Evolutionary conservation across 495 filamentous ascomycete genomes (phyloP).

Genomic region (Penicillium cinerascens): DNA sequence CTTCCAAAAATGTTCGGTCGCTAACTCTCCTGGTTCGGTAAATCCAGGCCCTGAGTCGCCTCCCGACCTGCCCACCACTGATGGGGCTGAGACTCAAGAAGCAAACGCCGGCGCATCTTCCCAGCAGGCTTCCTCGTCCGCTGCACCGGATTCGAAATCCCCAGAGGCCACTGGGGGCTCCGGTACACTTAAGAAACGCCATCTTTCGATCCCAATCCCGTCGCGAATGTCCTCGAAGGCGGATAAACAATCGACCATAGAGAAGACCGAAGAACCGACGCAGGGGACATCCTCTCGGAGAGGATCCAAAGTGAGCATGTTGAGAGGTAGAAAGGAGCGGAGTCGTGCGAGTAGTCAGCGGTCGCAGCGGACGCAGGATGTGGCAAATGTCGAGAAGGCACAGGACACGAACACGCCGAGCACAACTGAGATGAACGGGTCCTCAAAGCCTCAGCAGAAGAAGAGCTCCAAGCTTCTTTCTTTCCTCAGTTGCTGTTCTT

Average conservation of each 20-base stretch:
- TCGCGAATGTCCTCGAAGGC: slow-evolving; percentile 66
- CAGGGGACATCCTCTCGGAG: slow-evolving; percentile 59
- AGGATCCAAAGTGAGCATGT: slow-evolving; percentile 68
- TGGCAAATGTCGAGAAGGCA: slow-evolving; percentile 36
- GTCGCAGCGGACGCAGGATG: slow-evolving; percentile 45
- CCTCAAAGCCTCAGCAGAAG: slow-evolving; percentile 59
- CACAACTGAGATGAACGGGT: slow-evolving; percentile 28
- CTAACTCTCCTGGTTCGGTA: slow-evolving; percentile 12
- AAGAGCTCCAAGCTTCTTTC: slow-evolving; percentile 56
- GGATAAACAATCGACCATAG: slow-evolving; percentile 58
- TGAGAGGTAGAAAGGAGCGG: slow-evolving; percentile 62
- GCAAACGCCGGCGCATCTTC: slow-evolving; percentile 25
- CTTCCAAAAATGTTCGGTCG: not conserved
- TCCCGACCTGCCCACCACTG: slow-evolving; percentile 25
- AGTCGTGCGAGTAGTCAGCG: slow-evolving; percentile 63
- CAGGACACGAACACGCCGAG: slow-evolving; percentile 24
- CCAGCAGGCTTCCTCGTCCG: slow-evolving; percentile 18
- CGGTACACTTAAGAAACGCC: slow-evolving; percentile 51
- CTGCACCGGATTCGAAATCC: slow-evolving; percentile 11
- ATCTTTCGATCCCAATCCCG: slow-evolving; percentile 57
- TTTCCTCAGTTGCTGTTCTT: slow-evolving; percentile 77
- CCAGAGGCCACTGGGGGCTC: slow-evolving; percentile 12
- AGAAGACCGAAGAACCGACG: slow-evolving; percentile 61
- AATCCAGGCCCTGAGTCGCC: slow-evolving; percentile 29
- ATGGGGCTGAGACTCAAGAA: slow-evolving; percentile 25